Base-by-base conservation (phyloP, 306 rosid genomes). In the Glycine tomentella region DNA sequence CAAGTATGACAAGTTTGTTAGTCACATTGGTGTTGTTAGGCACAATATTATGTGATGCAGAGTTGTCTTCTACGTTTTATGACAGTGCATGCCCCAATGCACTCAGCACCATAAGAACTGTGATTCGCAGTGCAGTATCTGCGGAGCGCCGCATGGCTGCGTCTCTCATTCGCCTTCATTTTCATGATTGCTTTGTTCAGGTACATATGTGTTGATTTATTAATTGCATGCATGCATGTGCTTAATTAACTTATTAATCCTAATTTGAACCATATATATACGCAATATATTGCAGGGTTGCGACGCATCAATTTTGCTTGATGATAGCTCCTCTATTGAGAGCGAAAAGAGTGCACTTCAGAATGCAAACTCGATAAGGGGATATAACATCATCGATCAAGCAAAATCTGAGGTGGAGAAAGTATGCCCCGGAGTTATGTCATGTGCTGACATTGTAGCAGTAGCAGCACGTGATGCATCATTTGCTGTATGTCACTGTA, bases 401-500 rank as follows among this genome's bases (percentile, higher is more conserved):
- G 36, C 64, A 17, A 58, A 53, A 9, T 2, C 62, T 50, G 70
- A 63, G 17, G 93, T 90, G 1, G 93, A 92, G 80, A 82, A 85
- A 46, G 49, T 77, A 5, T 90, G 92, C 68, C 94, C 94, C 1
- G 88, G 88, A n/a, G 85, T 82, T 31, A 74, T 82, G n/a, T 82
- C 85, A 1, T 82, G 85, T 31, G 85, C 85, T 4, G 85, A 74
- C 17, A 84, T 91, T 7, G 79, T 91, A 0, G 90, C 97, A 0
- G 78, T 88, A 0, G 91, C 90, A 3, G 92, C 97, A 50, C 79
- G 93, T 17, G 97, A 92, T 64, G 90, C 95, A 4, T 86, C 97
- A 0, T 86, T 89, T 36, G 81, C 86, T 1, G 90, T 90, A 34
- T 80, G 85, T 58, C 2, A 17, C 1, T 58, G 31, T 25, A 25